A percentile compares a stretch with the other conserved stretches of the same genome.
Evolutionary conservation across 2,329 filamentous ascomycete genomes (phyloP).

Genomic region (Penicillium palitans): DNA sequence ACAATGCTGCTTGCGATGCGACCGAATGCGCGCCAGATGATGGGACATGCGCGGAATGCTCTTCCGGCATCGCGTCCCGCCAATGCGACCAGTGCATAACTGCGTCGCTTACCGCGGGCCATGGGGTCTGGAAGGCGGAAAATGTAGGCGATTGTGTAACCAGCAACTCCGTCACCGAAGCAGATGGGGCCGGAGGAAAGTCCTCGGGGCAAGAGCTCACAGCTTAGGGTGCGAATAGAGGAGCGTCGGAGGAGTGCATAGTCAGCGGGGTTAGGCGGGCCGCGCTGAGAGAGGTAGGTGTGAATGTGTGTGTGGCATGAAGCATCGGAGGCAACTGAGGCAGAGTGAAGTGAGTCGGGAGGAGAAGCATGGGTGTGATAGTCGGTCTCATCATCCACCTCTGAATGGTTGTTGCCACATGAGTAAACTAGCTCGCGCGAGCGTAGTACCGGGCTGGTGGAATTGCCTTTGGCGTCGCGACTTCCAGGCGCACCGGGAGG

Average conservation of each 20-base stretch:
- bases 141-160: conserved; percentile 61
- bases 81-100: conserved; percentile 59
- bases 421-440: conserved; percentile 56
- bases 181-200: conserved; percentile 59
- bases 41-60: conserved; percentile 48
- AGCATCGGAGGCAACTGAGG: conserved; percentile 46
- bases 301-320: conserved; percentile 57
- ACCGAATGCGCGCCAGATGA: conserved; percentile 57
- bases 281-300: conserved; percentile 59
- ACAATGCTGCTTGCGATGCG: conserved; percentile 56
- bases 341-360: conserved; percentile 42
- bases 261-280: conserved; percentile 54
- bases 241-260: conserved; percentile 59
- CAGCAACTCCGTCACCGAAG: conserved; percentile 57
- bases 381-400: conserved; percentile 39
- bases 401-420: conserved; percentile 44
- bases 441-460: conserved; percentile 57
- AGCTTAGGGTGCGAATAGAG: conserved; percentile 59
- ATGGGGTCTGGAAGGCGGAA: conserved; percentile 60
- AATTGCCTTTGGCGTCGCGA: conserved; percentile 51
- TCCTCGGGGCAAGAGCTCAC: conserved; percentile 57
- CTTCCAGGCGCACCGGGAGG: conserved; percentile 54
- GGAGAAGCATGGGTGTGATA: conserved; percentile 40
- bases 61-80: conserved; percentile 54
- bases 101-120: conserved; percentile 57